Percentiles rank a stretch among this genome's conserved stretches.
phyloP scores from a whole-genome alignment of 2,329 filamentous ascomycete genomes.

The Exophiala lecanii-corni region DNA sequence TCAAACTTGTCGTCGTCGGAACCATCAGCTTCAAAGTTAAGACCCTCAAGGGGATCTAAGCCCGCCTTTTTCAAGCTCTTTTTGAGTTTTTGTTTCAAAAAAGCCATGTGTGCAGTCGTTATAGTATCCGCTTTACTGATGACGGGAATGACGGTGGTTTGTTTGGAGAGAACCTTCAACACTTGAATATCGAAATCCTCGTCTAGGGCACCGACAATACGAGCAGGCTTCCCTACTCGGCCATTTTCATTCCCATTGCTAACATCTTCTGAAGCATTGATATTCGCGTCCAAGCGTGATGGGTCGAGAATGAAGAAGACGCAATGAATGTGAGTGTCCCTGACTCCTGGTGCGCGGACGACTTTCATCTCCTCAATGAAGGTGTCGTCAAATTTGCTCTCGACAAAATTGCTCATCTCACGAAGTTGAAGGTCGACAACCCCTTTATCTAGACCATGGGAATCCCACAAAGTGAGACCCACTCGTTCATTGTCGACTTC shows the following conservation, averaged over 20 bases:
- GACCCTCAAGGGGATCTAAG: constrained; percentile 80
- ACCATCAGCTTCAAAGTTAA: constrained; percentile 80
- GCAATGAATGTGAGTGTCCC: constrained; percentile 96
- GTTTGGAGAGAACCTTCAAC: constrained; percentile 78
- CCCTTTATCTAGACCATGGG: constrained; percentile 88
- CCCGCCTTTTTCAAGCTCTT: constrained; percentile 78
- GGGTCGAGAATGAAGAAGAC: constrained; percentile 92
- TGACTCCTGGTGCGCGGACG: constrained; percentile 81
- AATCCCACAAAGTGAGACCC: constrained; percentile 94
- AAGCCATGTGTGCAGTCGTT: constrained; percentile 88
- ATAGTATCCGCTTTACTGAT: constrained; percentile 97
- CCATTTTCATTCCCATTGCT: constrained; percentile 50
- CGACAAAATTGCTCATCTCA: constrained; percentile 85
- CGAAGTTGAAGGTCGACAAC: constrained; percentile 90
- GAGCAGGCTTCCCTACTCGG: constrained; percentile 37
- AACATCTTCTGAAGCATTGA: constrained; percentile 56
- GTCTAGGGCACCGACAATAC: constrained; percentile 65
- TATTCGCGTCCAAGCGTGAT: constrained; percentile 74
- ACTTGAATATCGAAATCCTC: constrained; percentile 88
- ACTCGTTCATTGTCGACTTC: constrained; percentile 90
- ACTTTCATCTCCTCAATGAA: constrained; percentile 98
- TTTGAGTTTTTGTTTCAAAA: constrained; percentile 87
- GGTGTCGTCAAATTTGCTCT: constrained; percentile 98
- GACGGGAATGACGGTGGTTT: constrained; percentile 91
- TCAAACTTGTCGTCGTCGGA: constrained; percentile 57